phyloP scores from a whole-genome alignment of 1,139 yeast genomes.

The Scheffersomyces illinoinensis region DNA sequence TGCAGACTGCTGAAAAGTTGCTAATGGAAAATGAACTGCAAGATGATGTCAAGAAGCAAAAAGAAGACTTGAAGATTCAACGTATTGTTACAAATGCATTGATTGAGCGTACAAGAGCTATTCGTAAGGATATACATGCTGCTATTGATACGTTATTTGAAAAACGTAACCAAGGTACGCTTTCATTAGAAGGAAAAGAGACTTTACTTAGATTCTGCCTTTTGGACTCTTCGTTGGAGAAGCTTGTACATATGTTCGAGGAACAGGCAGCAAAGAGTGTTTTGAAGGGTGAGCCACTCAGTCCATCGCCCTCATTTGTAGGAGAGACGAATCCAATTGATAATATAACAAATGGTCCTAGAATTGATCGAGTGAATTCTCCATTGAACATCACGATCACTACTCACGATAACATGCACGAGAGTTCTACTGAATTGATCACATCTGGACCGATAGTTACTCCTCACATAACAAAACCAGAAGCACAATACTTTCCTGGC shows the following conservation, averaged over 20 bases:
- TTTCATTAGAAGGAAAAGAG: conserved; percentile 48
- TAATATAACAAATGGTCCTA: not conserved
- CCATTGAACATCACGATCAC: conserved; percentile 5
- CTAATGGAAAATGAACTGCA: conserved; percentile 20
- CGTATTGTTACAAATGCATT: conserved; percentile 43
- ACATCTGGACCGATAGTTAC: conserved; percentile 58
- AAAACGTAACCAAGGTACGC: conserved; percentile 35
- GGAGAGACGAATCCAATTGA: not conserved
- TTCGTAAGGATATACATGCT: conserved; percentile 42
- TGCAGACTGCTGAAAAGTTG: conserved; percentile 25
- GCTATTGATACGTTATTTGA: conserved; percentile 42
- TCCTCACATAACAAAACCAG: conserved; percentile 32
- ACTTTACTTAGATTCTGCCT: conserved; percentile 44
- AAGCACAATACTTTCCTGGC: conserved; percentile 23
- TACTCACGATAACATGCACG: conserved; percentile 40
- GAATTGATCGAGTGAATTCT: not conserved
- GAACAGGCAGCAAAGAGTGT: conserved; percentile 31
- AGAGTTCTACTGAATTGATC: conserved; percentile 51
- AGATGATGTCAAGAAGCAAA: conserved; percentile 14
- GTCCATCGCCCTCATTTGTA: conserved; percentile 23
- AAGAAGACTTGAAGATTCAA: conserved; percentile 41
- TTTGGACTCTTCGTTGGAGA: conserved; percentile 45
- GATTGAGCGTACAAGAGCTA: conserved; percentile 42
- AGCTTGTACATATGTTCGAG: conserved; percentile 44
- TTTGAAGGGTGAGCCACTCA: conserved; percentile 16